Conservation (phyloP, 768 basidiomycete species). For the Phylloporus sp. region DNA sequence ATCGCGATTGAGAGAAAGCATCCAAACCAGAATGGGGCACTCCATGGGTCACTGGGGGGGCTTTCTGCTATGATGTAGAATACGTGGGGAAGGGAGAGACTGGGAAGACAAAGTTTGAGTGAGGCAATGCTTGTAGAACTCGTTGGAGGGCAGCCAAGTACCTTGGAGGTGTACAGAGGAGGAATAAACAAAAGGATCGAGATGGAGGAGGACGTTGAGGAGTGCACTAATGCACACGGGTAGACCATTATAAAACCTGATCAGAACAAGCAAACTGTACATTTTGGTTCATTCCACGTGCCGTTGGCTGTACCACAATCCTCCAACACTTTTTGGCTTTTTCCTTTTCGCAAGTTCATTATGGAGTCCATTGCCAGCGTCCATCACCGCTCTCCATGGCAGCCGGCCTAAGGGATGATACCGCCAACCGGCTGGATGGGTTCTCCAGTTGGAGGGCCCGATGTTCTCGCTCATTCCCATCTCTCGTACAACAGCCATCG, state of each 20-base stretch:
- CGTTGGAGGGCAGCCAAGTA: background rate
- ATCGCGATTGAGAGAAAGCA: conserved; percentile 73
- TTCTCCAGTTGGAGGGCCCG: background rate
- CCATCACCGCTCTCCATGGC: background rate
- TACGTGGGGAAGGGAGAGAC: background rate
- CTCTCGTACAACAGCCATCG: background rate
- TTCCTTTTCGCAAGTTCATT: background rate
- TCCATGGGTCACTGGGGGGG: conserved; percentile 34
- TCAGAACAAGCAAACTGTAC: conserved; percentile 25
- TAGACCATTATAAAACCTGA: conserved; percentile 28
- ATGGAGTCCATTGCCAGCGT: background rate
- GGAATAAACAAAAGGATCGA: background rate
- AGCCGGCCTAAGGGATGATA: background rate
- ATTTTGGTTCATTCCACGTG: conserved; percentile 28
- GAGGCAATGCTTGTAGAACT: background rate
- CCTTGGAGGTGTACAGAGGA: conserved; percentile 5
- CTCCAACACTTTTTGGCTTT: background rate
- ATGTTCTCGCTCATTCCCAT: background rate
- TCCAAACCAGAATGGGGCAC: conserved; percentile 75
- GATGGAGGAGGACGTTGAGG: conserved; percentile 1
- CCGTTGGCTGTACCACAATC: conserved; percentile 9
- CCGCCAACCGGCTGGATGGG: background rate
- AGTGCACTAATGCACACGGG: conserved; percentile 4
- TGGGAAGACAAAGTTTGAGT: background rate
- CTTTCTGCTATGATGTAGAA: conserved; percentile 4